Evolutionary conservation across 2,329 filamentous ascomycete species (phyloP).

Genomic region (Penicillium sp.): DNA sequence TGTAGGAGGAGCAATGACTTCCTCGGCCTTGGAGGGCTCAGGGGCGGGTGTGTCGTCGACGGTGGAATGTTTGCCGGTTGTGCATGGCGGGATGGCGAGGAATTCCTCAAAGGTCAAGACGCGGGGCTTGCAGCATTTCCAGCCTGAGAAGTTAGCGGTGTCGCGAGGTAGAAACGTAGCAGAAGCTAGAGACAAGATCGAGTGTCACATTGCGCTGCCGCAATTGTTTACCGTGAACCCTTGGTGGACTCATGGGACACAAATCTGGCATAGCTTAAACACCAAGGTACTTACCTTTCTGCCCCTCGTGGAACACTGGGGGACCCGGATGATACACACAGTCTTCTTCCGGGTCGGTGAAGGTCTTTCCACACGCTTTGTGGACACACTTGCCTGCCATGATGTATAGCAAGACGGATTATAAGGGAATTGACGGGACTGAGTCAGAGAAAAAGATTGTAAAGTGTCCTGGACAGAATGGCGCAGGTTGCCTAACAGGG

Average conservation of each 20-base stretch:
- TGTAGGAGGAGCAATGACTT: conserved; percentile 23
- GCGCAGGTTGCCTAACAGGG: conserved; percentile 27
- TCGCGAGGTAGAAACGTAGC: neutral
- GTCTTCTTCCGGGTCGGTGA: conserved; percentile 74
- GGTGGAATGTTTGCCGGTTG: conserved; percentile 85
- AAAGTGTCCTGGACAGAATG: conserved; percentile 6
- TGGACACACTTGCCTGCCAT: conserved; percentile 76
- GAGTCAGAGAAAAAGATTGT: conserved; percentile 1
- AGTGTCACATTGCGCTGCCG: neutral
- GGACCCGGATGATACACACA: conserved; percentile 92
- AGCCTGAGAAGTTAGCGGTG: conserved; percentile 58
- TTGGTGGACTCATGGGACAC: conserved; percentile 8
- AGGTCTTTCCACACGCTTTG: conserved; percentile 89
- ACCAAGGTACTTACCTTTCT: conserved; percentile 71
- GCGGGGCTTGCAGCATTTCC: conserved; percentile 98
- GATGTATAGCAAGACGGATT: conserved; percentile 9
- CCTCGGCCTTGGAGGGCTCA: conserved; percentile 40
- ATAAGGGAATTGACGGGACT: neutral
- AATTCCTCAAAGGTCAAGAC: conserved; percentile 98
- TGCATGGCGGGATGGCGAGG: conserved; percentile 87
- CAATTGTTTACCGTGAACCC: conserved; percentile 11
- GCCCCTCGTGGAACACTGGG: conserved; percentile 94
- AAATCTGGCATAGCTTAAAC: conserved; percentile 19
- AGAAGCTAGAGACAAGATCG: neutral
- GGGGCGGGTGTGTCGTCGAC: conserved; percentile 66